Evolutionary conservation across 805 yeast species (phyloP).

Genomic region (Candida coquimbonensis): DNA sequence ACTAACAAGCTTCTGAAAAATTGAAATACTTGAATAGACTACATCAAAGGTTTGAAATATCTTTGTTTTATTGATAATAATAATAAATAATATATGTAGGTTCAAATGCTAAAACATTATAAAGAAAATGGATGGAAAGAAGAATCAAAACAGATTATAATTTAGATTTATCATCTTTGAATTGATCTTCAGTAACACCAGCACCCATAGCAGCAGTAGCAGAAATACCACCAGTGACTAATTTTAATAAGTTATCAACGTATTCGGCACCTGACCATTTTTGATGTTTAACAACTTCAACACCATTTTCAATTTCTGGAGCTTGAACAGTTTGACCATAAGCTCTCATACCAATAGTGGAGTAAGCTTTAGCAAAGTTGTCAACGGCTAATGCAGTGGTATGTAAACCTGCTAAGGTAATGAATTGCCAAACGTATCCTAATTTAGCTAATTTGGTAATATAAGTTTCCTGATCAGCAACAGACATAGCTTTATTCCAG

Average conservation of each 20-base stretch:
- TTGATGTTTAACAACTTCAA: slow-evolving; percentile 95
- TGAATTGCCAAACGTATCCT: slow-evolving; percentile 97
- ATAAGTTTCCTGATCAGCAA: slow-evolving; percentile 83
- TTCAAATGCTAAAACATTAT: background rate
- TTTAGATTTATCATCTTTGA: slow-evolving; percentile 37
- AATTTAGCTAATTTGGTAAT: slow-evolving; percentile 78
- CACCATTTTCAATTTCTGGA: slow-evolving; percentile 80
- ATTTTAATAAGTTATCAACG: slow-evolving; percentile 81
- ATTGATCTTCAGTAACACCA: slow-evolving; percentile 97
- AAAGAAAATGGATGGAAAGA: background rate
- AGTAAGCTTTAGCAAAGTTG: slow-evolving; percentile 71
- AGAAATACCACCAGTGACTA: slow-evolving; percentile 90
- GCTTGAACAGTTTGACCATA: slow-evolving; percentile 85
- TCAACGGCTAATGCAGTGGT: slow-evolving; percentile 91
- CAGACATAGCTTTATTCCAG: slow-evolving; percentile 92
- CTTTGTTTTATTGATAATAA: too few species aligned
- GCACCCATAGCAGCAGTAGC: slow-evolving; percentile 98
- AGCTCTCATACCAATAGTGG: slow-evolving; percentile 88
- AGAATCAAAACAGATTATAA: slow-evolving; percentile 1
- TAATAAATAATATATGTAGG: too few species aligned
- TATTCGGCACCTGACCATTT: slow-evolving; percentile 99
- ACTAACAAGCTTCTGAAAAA: background rate
- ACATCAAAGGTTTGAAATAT: too few species aligned
- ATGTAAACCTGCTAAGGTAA: slow-evolving; percentile 94
- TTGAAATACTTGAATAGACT: too few species aligned